A percentile compares a stretch with the other conserved stretches of the same genome.
Evolutionary conservation across 2,329 filamentous ascomycete genomes (phyloP).

Genomic region (Cryoendolithus antarcticus): DNA sequence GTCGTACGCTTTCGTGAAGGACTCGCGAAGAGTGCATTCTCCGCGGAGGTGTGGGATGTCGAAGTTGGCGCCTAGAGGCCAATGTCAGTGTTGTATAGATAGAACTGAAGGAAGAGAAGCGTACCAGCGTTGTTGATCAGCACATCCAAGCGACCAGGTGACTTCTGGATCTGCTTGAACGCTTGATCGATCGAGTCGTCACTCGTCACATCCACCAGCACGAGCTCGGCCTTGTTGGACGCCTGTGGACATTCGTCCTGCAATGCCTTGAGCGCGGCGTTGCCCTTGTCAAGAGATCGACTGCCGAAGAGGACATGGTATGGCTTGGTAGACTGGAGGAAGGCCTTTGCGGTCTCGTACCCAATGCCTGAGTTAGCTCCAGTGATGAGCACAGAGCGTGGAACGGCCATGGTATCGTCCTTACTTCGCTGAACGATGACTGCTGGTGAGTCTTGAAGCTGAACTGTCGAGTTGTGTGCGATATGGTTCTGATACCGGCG

Average conservation of each 20-base stretch:
- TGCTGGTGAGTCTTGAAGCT: too few species aligned
- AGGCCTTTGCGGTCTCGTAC: constrained; percentile 41
- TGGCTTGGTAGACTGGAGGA: constrained; percentile 33
- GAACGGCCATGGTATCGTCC: too few species aligned
- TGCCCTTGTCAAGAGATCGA: constrained; percentile 37
- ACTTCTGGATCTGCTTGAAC: constrained; percentile 28
- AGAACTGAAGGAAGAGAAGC: too few species aligned
- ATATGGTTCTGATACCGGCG: too few species aligned
- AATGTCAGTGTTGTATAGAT: not conserved
- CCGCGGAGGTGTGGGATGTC: constrained; percentile 22
- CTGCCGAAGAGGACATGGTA: constrained; percentile 45
- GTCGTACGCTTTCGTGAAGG: constrained; percentile 21
- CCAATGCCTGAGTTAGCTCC: constrained; percentile 47
- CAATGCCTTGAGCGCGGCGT: constrained; percentile 31
- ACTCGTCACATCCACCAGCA: constrained; percentile 40
- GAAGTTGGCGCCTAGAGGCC: constrained; percentile 4
- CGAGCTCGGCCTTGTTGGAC: constrained; percentile 28
- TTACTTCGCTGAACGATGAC: too few species aligned
- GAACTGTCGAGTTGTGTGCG: too few species aligned
- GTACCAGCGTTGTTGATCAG: constrained; percentile 37
- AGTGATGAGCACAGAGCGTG: too few species aligned
- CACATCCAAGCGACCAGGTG: constrained; percentile 26
- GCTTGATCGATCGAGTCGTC: constrained; percentile 39
- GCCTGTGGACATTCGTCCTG: constrained; percentile 27
- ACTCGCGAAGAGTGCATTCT: constrained; percentile 17